Evolutionary conservation across 1,139 yeast species (phyloP).

Genomic region (Lodderomyces margitis): DNA sequence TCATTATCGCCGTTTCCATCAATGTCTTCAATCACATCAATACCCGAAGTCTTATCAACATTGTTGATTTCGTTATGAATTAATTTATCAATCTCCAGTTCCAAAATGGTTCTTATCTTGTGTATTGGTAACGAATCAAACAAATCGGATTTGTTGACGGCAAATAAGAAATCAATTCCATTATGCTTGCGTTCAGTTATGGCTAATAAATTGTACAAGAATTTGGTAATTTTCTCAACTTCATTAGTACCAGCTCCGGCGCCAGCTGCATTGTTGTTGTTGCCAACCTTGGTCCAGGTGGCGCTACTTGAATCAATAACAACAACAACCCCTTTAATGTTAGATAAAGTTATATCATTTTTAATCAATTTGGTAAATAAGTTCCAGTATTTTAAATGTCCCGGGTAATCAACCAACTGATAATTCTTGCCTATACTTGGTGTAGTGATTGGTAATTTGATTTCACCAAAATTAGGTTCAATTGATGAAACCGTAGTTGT

Average conservation of each 20-base stretch:
- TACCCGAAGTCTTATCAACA: slow-evolving; percentile 29
- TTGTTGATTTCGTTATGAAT: slow-evolving; percentile 43
- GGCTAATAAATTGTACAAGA: slow-evolving; percentile 53
- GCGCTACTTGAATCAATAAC: slow-evolving; percentile 62
- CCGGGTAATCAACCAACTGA: slow-evolving; percentile 78
- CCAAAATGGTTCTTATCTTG: slow-evolving; percentile 58
- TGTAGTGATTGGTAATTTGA: slow-evolving; percentile 36
- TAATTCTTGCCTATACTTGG: slow-evolving; percentile 31
- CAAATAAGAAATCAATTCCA: slow-evolving; percentile 72
- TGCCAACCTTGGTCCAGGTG: slow-evolving; percentile 21
- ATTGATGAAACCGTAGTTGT: slow-evolving; percentile 42
- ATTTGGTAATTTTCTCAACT: slow-evolving; percentile 45
- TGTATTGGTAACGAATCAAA: slow-evolving; percentile 75
- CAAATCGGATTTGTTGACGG: slow-evolving; percentile 79
- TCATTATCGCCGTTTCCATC: slow-evolving; percentile 23
- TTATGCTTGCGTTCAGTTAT: slow-evolving; percentile 57
- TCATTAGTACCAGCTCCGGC: slow-evolving; percentile 10
- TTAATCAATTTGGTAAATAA: slow-evolving; percentile 42
- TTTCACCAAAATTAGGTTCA: slow-evolving; percentile 34
- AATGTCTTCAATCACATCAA: slow-evolving; percentile 32
- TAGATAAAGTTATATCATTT: slow-evolving; percentile 43
- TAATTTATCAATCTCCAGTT: slow-evolving; percentile 59
- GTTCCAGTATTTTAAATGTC: slow-evolving; percentile 70
- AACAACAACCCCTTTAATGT: slow-evolving; percentile 64
- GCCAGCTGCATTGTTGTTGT: slow-evolving; percentile 17